Evolutionary conservation across 108 stramenopile genomes (phyloP).

Genomic region (Mediolabrus comicus): DNA sequence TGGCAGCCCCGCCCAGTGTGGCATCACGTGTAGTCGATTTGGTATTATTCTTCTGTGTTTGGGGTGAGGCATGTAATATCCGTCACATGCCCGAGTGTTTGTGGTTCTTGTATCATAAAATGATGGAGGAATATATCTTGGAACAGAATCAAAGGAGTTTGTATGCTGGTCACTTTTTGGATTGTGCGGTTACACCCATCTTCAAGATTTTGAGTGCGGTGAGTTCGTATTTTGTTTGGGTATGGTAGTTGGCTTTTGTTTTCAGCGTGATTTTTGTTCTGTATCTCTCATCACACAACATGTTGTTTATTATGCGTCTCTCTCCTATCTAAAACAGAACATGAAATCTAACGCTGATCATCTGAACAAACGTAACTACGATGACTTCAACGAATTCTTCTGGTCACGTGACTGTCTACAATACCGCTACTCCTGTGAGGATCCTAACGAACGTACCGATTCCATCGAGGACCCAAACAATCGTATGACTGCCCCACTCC

Average conservation of each 20-base stretch:
- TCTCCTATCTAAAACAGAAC: too few relatives aligned
- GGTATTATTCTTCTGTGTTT: conserved; percentile 94
- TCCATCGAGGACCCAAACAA: conserved; percentile 46
- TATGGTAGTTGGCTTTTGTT: not conserved
- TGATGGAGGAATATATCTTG: conserved; percentile 89
- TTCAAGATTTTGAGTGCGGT: conserved; percentile 84
- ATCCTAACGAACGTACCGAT: conserved; percentile 28
- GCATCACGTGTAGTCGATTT: conserved; percentile 88
- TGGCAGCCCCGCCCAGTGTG: conserved; percentile 86
- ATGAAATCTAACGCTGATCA: conserved; percentile 87
- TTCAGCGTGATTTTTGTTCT: not conserved
- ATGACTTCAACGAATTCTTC: conserved; percentile 99
- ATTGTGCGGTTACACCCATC: conserved; percentile 92
- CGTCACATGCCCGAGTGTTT: conserved; percentile 98
- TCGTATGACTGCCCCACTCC: conserved; percentile 46
- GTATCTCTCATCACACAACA: conserved; percentile 6
- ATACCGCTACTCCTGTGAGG: conserved; percentile 73
- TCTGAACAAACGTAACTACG: conserved; percentile 91
- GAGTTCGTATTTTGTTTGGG: conserved; percentile 16
- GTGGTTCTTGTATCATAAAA: conserved; percentile 98
- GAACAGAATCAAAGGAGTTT: conserved; percentile 77
- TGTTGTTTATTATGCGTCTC: too few relatives aligned
- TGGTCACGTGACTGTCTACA: conserved; percentile 93
- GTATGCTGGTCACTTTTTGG: conserved; percentile 95
- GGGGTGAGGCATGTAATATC: conserved; percentile 97